Percentiles rank a stretch among this genome's conserved stretches.
Evolutionary conservation across 805 yeast species (phyloP).

Genomic region (Wickerhamiella sorbophila): DNA sequence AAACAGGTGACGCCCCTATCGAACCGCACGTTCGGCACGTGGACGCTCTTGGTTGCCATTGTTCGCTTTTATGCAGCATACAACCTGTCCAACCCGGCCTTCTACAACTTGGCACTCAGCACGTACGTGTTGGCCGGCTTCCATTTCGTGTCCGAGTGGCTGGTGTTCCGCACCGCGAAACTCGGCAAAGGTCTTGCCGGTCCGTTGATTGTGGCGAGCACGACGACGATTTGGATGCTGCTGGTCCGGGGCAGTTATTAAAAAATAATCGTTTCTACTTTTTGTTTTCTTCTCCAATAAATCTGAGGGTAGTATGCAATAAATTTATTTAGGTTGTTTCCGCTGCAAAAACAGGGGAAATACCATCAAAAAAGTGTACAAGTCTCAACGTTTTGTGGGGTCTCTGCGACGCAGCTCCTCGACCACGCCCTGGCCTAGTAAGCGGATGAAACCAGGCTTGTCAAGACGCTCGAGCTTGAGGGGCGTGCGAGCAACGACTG

Average conservation of each 20-base stretch:
- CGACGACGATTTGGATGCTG: conserved; percentile 71
- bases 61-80: conserved; percentile 82
- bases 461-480: conserved; percentile 87
- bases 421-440: conserved; percentile 78
- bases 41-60: conserved; percentile 81
- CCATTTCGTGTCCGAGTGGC: conserved; percentile 78
- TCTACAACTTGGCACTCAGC: conserved; percentile 65
- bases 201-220: conserved; percentile 68
- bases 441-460: conserved; percentile 83
- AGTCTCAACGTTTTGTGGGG: conserved; percentile 30
- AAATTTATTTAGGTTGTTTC: too few relatives aligned
- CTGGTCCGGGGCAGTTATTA: conserved; percentile 49
- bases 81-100: conserved; percentile 48
- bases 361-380: too few relatives aligned
- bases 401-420: conserved; percentile 76
- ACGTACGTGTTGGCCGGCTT: conserved; percentile 69
- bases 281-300: too few relatives aligned
- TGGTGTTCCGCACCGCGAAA: conserved; percentile 61
- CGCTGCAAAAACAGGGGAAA: too few relatives aligned
- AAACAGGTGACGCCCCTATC: conserved; percentile 45
- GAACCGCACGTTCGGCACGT: conserved; percentile 96
- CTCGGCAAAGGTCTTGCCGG: conserved; percentile 82
- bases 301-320: too few relatives aligned
- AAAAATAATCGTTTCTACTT: too few relatives aligned
- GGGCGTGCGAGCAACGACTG: conserved; percentile 60